These are phyloP conservation scores for Nepenthes alata DNA, from an alignment of 179 eudicot species.

Conservation along the genomic window DNA sequence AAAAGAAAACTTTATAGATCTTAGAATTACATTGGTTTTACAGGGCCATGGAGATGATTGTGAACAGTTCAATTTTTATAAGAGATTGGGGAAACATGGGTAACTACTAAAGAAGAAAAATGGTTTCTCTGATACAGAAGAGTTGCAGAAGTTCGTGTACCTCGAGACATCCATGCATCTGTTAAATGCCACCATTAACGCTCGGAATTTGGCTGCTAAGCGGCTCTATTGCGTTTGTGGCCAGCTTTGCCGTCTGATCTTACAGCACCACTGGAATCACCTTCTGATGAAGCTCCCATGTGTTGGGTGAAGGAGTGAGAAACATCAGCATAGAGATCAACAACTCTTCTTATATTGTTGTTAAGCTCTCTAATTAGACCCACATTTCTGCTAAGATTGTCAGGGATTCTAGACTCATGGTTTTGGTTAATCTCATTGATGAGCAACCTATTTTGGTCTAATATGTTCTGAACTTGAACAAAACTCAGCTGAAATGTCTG, in stretches of 20 bases:
- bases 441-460: slow-evolving; percentile 74
- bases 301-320: slow-evolving; percentile 56
- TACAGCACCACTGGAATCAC: slow-evolving; percentile 55
- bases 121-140: no score
- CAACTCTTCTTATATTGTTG: slow-evolving; percentile 79
- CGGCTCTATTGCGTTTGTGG: slow-evolving; percentile 64
- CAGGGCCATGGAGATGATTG: slow-evolving; percentile 15
- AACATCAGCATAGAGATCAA: slow-evolving; percentile 75
- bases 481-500: slow-evolving; percentile 76
- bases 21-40: slow-evolving; percentile 10
- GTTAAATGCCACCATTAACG: no score
- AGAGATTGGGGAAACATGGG: background rate
- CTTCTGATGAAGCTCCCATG: slow-evolving; percentile 67
- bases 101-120: background rate
- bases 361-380: slow-evolving; percentile 83
- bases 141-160: no score
- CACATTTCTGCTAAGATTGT: slow-evolving; percentile 67
- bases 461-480: slow-evolving; percentile 68
- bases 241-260: slow-evolving; percentile 46
- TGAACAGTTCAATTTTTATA: slow-evolving; percentile 1
- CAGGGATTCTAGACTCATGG: slow-evolving; percentile 81
- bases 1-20: background rate
- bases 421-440: slow-evolving; percentile 93
- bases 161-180: no score
- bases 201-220: slow-evolving; percentile 13